Base-by-base conservation (phyloP, 2,329 filamentous ascomycete genomes). In the Apiospora koreana region DNA sequence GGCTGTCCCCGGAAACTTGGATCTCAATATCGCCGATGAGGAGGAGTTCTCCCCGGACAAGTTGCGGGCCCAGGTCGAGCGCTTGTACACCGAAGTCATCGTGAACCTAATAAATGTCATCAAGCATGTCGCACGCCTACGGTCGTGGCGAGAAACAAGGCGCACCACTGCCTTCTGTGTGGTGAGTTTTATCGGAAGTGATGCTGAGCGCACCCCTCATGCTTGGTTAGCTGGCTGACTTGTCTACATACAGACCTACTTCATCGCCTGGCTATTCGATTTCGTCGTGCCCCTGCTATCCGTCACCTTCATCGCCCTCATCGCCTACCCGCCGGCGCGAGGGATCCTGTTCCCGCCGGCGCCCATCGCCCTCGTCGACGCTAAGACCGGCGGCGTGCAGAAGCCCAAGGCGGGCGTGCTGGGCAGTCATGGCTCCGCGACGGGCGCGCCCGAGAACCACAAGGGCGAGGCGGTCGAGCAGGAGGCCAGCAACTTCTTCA, bases 31-130 rank as follows among this genome's bases (percentile, higher is more conserved):
- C 69, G 91, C 93, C 5, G 91, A 94, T 48, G 91, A 95, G 69
- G 93, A 96, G 74, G 92, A 95, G 70, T 96, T 96, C 79, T 93
- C 92, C 0, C 93, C 94, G 0, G 93, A 96, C 76, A 96, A 96
- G 81, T 83, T 97, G 62, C 87, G 94, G 14, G 89, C 91, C 2
- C 94, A 92, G 68, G 79, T 96, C 4, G 94, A 97, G 80, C 86
- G 94, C 18, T 83, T 96, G 14, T 97, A 97, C 78, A 94, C 94
- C 86, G 93, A 92, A 0, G 89, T 97, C 0, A 38, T 62, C 28
- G 18, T 62, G 16, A 86, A 90, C 18, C 64, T 94, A 16, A 86
- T 94, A 58, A 86, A 84, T 0, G 86, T 89, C 21, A 87, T 88
- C 71, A 95, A 96, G 76, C 94, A 97, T 71, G 86, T 95, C 72